Evolutionary conservation across 2,329 filamentous ascomycete genomes (phyloP).

Genomic region (Leptographium procerum): DNA sequence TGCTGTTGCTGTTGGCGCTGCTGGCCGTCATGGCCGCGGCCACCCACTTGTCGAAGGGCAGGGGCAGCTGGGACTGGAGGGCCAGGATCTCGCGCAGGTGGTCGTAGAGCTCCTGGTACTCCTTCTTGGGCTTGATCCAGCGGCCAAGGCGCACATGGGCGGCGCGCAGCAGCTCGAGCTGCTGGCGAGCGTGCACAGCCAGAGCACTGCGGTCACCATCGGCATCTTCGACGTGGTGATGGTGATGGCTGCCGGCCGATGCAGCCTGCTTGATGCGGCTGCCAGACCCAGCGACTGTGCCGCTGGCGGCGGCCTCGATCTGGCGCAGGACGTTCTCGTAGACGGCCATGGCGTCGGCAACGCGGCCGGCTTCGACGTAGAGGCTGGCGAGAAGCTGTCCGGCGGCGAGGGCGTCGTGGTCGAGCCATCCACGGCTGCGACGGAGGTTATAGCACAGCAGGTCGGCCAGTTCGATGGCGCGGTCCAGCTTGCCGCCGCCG

Average conservation of each 20-base stretch:
- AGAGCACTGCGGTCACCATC: conserved; percentile 8
- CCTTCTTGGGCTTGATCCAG: conserved; percentile 15
- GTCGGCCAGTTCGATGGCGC: conserved; percentile 20
- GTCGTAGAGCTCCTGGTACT: conserved; percentile 14
- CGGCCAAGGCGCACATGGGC: conserved; percentile 12
- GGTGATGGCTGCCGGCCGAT: background rate
- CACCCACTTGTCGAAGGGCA: conserved; percentile 14
- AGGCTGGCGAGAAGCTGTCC: conserved; percentile 19
- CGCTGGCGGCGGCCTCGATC: conserved; percentile 11
- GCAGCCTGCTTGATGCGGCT: no score
- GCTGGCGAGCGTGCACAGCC: conserved; percentile 12
- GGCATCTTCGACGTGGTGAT: conserved; percentile 3
- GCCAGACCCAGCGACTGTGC: background rate
- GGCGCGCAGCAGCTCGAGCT: conserved; percentile 12
- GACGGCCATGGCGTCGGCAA: conserved; percentile 18
- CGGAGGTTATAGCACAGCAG: conserved; percentile 24
- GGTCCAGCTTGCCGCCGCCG: conserved; percentile 13
- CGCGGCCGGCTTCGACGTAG: conserved; percentile 15
- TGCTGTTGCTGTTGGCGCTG: background rate
- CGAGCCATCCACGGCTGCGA: conserved; percentile 20
- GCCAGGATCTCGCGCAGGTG: conserved; percentile 10
- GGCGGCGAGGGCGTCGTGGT: conserved; percentile 18
- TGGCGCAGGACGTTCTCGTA: conserved; percentile 19
- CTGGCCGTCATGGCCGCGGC: background rate
- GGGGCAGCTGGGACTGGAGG: conserved; percentile 7